phyloP scores from a whole-genome alignment of 768 basidiomycete species.

The Pleurotus tuber-regium region DNA sequence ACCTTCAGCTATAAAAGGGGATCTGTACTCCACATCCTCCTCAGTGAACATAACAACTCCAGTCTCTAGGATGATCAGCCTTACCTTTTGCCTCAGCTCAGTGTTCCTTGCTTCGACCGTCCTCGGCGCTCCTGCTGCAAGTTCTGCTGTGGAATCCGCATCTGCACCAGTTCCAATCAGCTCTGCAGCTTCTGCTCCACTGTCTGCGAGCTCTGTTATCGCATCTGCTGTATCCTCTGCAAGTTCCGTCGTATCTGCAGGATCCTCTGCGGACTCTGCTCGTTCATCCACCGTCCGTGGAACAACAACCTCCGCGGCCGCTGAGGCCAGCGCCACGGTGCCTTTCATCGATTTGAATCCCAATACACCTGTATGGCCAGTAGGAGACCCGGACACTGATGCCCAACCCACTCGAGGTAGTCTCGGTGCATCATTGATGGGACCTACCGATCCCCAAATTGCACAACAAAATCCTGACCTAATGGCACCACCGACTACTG shows the following conservation, averaged over 20 bases:
- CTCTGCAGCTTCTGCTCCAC: slow-evolving; percentile 16
- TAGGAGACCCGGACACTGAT: slow-evolving; percentile 19
- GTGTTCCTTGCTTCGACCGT: slow-evolving; percentile 29
- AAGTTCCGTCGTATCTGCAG: background rate
- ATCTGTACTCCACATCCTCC: background rate
- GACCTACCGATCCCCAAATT: slow-evolving; percentile 38
- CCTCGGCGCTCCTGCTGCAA: slow-evolving; percentile 24
- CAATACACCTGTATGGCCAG: slow-evolving; percentile 38
- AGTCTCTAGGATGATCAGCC: slow-evolving; percentile 31
- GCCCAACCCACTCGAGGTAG: slow-evolving; percentile 36
- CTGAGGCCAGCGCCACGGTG: slow-evolving; percentile 39
- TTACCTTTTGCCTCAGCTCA: slow-evolving; percentile 31
- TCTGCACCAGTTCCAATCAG: slow-evolving; percentile 16
- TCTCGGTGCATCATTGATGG: slow-evolving; percentile 40
- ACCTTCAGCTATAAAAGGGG: slow-evolving; percentile 12
- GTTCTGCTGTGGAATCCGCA: slow-evolving; percentile 16
- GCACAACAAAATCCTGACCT: slow-evolving; percentile 42
- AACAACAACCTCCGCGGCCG: slow-evolving; percentile 18
- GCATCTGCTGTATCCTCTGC: slow-evolving; percentile 19
- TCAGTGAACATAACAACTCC: slow-evolving; percentile 7
- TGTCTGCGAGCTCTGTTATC: slow-evolving; percentile 15
- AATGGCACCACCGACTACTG: slow-evolving; percentile 43
- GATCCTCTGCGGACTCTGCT: background rate
- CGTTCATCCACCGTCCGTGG: slow-evolving; percentile 5
- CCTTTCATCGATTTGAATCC: slow-evolving; percentile 40